phyloP scores from a whole-genome alignment of 2,329 filamentous ascomycete species.

The Xylaria sp. region DNA sequence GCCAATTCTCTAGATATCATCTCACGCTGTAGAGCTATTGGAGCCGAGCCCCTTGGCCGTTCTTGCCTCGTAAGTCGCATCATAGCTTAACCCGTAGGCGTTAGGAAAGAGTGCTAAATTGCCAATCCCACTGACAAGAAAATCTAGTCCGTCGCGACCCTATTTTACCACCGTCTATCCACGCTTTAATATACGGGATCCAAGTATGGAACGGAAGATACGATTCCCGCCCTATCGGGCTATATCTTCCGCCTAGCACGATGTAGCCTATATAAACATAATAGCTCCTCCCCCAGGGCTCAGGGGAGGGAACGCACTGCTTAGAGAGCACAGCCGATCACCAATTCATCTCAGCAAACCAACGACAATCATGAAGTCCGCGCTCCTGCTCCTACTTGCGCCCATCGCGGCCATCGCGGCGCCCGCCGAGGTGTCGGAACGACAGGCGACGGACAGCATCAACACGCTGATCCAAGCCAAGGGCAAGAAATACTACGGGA shows the following conservation, averaged over 20 bases:
- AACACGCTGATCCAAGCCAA: slow-evolving; percentile 67
- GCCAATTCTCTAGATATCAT: neutral
- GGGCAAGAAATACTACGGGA: slow-evolving; percentile 75
- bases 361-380: slow-evolving; percentile 47
- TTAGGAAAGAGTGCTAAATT: neutral
- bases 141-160: neutral
- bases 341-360: slow-evolving; percentile 27
- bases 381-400: slow-evolving; percentile 52
- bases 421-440: slow-evolving; percentile 50
- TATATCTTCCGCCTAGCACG: slow-evolving; percentile 23
- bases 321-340: slow-evolving; percentile 8
- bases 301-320: too few relatives aligned
- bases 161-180: slow-evolving; percentile 2
- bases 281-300: neutral
- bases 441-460: slow-evolving; percentile 61
- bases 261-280: slow-evolving; percentile 23
- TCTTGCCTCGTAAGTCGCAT: neutral
- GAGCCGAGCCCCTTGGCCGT: neutral
- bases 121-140: neutral
- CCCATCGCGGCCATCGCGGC: slow-evolving; percentile 52
- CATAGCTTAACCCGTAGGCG: neutral
- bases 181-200: slow-evolving; percentile 23
- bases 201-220: slow-evolving; percentile 31
- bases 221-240: slow-evolving; percentile 28
- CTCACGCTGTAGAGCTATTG: neutral